Evolutionary conservation across 208 protist species (phyloP).

Genomic region (Wallacemonas collosoma): DNA sequence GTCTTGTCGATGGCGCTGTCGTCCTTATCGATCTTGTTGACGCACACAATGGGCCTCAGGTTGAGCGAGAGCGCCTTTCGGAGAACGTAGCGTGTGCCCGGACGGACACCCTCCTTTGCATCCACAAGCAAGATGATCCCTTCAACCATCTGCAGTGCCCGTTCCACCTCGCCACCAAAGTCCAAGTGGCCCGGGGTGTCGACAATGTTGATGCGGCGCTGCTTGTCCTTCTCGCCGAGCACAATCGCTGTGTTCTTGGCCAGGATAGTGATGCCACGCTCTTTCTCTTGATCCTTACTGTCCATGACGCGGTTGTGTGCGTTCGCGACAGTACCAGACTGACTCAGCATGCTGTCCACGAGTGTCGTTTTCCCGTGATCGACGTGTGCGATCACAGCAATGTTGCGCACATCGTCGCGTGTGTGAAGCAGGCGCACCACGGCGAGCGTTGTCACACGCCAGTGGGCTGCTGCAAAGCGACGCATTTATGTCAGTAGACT

Average conservation of each 20-base stretch:
- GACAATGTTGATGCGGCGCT: conserved; percentile 96
- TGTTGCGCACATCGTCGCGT: conserved; percentile 92
- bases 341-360: conserved; percentile 95
- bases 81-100: conserved; percentile 98
- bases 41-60: conserved; percentile 96
- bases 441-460: conserved; percentile 6
- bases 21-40: conserved; percentile 98
- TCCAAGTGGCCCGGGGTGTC: conserved; percentile 98
- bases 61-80: conserved; percentile 95
- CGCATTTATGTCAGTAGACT: not conserved
- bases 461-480: not conserved
- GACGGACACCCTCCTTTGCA: conserved; percentile 96
- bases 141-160: conserved; percentile 97
- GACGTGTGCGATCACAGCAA: conserved; percentile 97
- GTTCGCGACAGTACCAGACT: conserved; percentile 83
- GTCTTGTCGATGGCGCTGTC: conserved; percentile 90
- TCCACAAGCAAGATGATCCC: conserved; percentile 96
- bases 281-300: conserved; percentile 95
- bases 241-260: conserved; percentile 94
- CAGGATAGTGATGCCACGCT: conserved; percentile 98
- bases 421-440: conserved; percentile 50
- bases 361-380: conserved; percentile 98
- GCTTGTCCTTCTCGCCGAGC: conserved; percentile 50
- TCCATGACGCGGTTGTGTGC: conserved; percentile 97
- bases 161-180: conserved; percentile 98